Evolutionary conservation across 768 basidiomycete species (phyloP), one percentile per base, ranked within the genome.

Genomic region (Clavulina sp.): DNA sequence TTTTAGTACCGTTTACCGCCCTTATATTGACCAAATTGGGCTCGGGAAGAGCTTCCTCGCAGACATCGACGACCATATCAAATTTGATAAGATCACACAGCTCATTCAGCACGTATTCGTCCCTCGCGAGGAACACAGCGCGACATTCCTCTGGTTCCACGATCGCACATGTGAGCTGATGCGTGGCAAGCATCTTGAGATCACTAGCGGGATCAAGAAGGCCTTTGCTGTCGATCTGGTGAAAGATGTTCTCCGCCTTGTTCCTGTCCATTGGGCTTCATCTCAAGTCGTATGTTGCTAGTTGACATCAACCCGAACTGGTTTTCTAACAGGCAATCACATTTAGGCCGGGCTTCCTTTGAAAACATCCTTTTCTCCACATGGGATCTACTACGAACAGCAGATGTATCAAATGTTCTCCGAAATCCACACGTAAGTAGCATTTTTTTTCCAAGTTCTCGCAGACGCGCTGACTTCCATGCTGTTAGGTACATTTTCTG

Each of bases 151-250:
- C 9, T 51, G 36, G 18, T 58, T 56, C 50, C 56, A 54, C 33
- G 50, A 59, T 0, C 61, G 61, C 38, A 60, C 65, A 28, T 55
- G 62, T 29, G 41, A n/a, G 31, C 48, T 59, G 5, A 53, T 59
- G 41, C 40, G 52, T 34, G 54, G 60, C 9, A 70, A 71, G 50
- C 62, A 67, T 2, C 64, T 69, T 43, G 53, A 55, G 29, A 56
- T 64, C 31, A 60, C 62, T 13, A 66, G 63, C 4, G 56, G 61
- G 18, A 47, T 50, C n/a, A 51, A 55, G 18, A 64, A 56, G 30
- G 68, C 62, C 48, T n/a, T n/a, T n/a, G n/a, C n/a, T n/a, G 61
- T 83, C 23, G 80, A 85, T 59, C 70, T 84, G 32, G 72, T 84
- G 4, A 67, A 66, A 38, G 78, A 84, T 57, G 80, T 84, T 21